A percentile compares a stretch with the other conserved stretches of the same genome.
These are phyloP conservation scores for Nakataea oryzae DNA, from an alignment of 2,329 filamentous ascomycete species.

Conservation along the genomic window DNA sequence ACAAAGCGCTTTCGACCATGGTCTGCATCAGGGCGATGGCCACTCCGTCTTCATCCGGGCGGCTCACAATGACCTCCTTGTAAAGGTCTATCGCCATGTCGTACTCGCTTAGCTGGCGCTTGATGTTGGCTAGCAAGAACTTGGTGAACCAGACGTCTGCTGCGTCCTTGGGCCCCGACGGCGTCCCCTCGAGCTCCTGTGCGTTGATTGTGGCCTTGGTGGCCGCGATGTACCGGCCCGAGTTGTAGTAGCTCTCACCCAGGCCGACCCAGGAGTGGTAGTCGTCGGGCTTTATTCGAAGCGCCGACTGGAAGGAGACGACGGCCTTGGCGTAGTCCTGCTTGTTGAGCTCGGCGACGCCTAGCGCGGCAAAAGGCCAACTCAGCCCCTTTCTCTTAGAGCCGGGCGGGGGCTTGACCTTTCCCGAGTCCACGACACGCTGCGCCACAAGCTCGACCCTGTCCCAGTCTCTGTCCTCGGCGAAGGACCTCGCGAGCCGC, in stretches of 20 bases:
- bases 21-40: conserved; percentile 82
- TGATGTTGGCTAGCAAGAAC: conserved; percentile 94
- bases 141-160: conserved; percentile 88
- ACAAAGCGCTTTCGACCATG: conserved; percentile 69
- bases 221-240: conserved; percentile 87
- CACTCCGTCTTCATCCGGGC: conserved; percentile 73
- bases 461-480: conserved; percentile 89
- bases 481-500: conserved; percentile 74
- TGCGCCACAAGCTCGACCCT: conserved; percentile 87
- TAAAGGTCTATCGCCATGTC: conserved; percentile 75
- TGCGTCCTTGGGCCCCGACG: conserved; percentile 35
- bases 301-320: conserved; percentile 80
- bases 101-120: conserved; percentile 82
- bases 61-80: conserved; percentile 55
- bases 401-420: conserved; percentile 78
- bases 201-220: conserved; percentile 85
- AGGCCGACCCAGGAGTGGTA: conserved; percentile 95
- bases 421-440: conserved; percentile 88
- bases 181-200: conserved; percentile 57
- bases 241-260: conserved; percentile 95
- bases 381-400: conserved; percentile 89
- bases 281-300: conserved; percentile 73
- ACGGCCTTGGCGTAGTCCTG: conserved; percentile 85
- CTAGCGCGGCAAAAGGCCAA: conserved; percentile 91
- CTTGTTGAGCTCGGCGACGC: conserved; percentile 89